Base-by-base conservation (phyloP, 352 stramenopile species). In the Globisporangium viniferum region DNA sequence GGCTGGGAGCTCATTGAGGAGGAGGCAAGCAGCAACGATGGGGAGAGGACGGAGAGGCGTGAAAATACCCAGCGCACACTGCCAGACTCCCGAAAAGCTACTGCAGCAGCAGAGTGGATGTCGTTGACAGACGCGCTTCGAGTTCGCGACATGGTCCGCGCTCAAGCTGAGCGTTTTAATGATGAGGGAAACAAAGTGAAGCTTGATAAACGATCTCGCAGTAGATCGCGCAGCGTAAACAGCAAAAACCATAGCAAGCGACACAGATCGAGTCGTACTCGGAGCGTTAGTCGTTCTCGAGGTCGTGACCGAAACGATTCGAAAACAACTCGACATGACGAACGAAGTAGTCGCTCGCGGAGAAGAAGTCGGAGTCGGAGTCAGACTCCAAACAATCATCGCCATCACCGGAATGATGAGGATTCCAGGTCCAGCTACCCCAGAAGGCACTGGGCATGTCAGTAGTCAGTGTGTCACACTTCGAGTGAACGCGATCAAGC, bases 1-100 rank as follows among this genome's bases (percentile, higher is more conserved):
- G 79, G 76, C 44, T 69, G 79, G 9, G 69, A 84, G 1, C 67
- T 62, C 15, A 44, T 44, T 3, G 44, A 15, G 15, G 44, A 12
- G n/a, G 59, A 71, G 7, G 44, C 64, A 29, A 54, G 2, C n/a
- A 54, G n/a, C 41, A 27, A 22, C 3, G 53, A 31, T 12, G 9
- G 35, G 8, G 35, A 39, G 35, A 10, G 35, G 9, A 10, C 35
- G 9, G 35, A 39, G 35, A 10, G 5, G 35, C 6, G 35, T 12
- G 36, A 44, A 14, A 59, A 14, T 27, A 59, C 14, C 6, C 53
- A 59, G 15, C 27, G 53, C 27, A 59, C 24, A 29, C 20, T 22
- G 22, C 39, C 0, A 24, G 31, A 46, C 27, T 7, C 20, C 1
- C 18, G 33, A 12, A 58, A 41, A 10, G 44, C 53, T 41, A 24